Evolutionary conservation across 192 early-diverging fungal species (phyloP), one percentile per base, ranked within the genome.

Genomic region (Coemansia sp.): DNA sequence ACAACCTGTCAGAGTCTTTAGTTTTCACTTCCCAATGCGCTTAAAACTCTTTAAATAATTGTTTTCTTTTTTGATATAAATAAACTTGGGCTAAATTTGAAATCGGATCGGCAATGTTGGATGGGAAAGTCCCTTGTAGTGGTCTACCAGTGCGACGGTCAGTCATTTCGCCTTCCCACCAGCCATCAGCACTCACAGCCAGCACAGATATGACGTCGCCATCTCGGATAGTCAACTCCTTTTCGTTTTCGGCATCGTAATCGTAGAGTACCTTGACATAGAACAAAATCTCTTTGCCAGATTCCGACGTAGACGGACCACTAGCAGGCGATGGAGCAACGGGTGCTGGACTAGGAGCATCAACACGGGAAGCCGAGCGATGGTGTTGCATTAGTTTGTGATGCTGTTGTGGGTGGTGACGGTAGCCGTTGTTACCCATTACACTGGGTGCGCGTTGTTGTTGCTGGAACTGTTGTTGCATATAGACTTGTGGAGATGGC

Each of bases 251-350:
- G 0, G 85, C 76, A 42, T 76, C 79, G 24, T 84, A 86, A 66
- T 86, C 85, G n/a, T 86, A 84, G n/a, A 86, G 67, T 1, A 80
- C 85, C 47, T 80, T 77, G 51, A 84, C 81, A 38, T 86, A 84
- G 31, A 84, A 86, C 41, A 84, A 61, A 9, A 86, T 83, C 43
- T 82, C 75, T 42, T 76, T 81, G 43, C 74, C 75, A 4, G 64
- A 67, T 44, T 81, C 72, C 0, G 74, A 59, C 0, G 71, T 65
- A 33, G 71, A 63, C 13, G 51, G 65, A 12, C 29, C 33, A 49
- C 51, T 65, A 24, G 63, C 24, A 5, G 36, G 24, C 34, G 44
- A 67, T 27, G 52, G 22, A 29, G 9, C 57, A 60, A 57, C 6
- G 1, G 54, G 54, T 31, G 29, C 54, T 31, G 54, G 54, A 5